A percentile compares a stretch with the other conserved stretches of the same genome.
phyloP scores from a whole-genome alignment of 495 filamentous ascomycete genomes.

The Thermochaetoides thermophila region DNA sequence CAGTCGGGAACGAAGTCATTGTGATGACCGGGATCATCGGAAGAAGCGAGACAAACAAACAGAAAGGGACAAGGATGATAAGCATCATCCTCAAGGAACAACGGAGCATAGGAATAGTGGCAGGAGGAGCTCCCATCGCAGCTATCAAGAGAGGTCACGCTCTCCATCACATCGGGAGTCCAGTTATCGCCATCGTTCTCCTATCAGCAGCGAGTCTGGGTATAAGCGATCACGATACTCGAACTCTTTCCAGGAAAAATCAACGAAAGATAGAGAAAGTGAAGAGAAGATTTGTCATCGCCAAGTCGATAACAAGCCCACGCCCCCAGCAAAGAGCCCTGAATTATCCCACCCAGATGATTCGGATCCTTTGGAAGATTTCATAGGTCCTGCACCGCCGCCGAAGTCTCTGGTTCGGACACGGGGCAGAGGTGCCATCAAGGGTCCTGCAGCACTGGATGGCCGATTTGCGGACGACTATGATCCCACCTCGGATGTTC shows the following conservation, averaged over 20 bases:
- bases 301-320: too few relatives aligned
- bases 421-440: conserved; percentile 61
- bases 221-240: conserved; percentile 1
- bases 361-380: conserved; percentile 63
- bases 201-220: conserved; percentile 7
- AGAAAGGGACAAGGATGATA: conserved; percentile 2
- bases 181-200: conserved; percentile 15
- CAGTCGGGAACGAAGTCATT: conserved; percentile 1
- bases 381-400: conserved; percentile 68
- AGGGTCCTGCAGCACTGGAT: conserved; percentile 55
- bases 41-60: not conserved
- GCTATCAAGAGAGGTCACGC: conserved; percentile 10
- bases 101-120: conserved; percentile 3
- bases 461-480: conserved; percentile 63
- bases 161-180: conserved; percentile 10
- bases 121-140: not conserved
- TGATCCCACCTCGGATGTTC: conserved; percentile 58
- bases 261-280: conserved; percentile 8
- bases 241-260: conserved; percentile 2
- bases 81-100: conserved; percentile 2
- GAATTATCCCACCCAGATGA: conserved; percentile 33
- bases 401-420: conserved; percentile 34
- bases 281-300: too few relatives aligned
- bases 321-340: too few relatives aligned
- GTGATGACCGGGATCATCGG: not conserved